Evolutionary conservation across 352 stramenopile species (phyloP).

Genomic region (Pythium phragmiticola): DNA sequence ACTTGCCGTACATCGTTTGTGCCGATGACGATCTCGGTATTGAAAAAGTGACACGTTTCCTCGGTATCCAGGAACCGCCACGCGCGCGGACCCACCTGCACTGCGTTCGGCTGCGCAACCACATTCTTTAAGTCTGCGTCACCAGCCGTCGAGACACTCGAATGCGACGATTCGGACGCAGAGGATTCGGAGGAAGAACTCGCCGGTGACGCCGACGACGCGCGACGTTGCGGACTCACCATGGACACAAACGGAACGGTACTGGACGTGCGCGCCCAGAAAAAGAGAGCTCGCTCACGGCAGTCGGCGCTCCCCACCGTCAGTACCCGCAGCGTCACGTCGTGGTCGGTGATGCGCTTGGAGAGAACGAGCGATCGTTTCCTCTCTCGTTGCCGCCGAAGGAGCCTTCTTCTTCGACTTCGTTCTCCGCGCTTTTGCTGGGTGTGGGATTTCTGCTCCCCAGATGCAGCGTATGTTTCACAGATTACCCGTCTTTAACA

Average conservation of each 20-base stretch:
- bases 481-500: slow-evolving; percentile 1
- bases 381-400: not conserved
- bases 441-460: not conserved
- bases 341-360: not conserved
- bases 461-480: not conserved
- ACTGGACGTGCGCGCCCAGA: slow-evolving; percentile 1
- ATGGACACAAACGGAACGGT: not conserved
- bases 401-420: not conserved
- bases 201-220: slow-evolving; percentile 14
- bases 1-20: slow-evolving; percentile 54
- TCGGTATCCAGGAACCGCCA: slow-evolving; percentile 49
- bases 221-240: slow-evolving; percentile 22
- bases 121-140: not conserved
- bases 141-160: not conserved
- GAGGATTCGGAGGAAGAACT: slow-evolving; percentile 11
- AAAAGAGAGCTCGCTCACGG: not conserved
- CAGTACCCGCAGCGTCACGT: not conserved
- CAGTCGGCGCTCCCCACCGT: not conserved
- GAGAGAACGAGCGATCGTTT: not conserved
- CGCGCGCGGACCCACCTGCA: not conserved
- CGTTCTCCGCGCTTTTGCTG: not conserved
- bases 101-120: not conserved
- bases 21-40: slow-evolving; percentile 52
- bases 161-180: slow-evolving; percentile 4
- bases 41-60: slow-evolving; percentile 72